phyloP scores from a whole-genome alignment of 306 rosid species.

The Quercus variabilis region DNA sequence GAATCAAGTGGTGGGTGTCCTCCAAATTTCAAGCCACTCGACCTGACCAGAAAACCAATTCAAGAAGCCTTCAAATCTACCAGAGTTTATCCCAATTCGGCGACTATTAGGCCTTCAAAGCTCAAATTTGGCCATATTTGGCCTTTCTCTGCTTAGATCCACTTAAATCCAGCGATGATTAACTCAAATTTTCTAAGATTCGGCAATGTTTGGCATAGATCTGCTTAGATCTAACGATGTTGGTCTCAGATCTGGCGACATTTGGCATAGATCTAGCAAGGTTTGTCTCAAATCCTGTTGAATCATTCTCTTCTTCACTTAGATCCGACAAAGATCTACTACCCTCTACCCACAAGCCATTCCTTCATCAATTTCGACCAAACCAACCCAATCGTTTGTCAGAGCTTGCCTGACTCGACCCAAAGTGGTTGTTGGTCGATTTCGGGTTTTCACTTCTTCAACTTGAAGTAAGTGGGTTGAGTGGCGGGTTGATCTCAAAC shows the following conservation, averaged over 20 bases:
- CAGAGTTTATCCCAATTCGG: no score
- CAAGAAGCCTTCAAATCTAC: no score
- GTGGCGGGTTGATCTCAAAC: no score
- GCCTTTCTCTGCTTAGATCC: no score
- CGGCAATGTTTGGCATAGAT: accelerated
- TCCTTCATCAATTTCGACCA: accelerated
- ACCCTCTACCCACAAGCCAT: no score
- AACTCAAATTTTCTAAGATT: no score
- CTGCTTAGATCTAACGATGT: accelerated
- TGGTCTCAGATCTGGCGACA: no score
- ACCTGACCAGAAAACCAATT: accelerated
- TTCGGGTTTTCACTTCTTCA: no score
- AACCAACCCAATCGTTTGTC: no score
- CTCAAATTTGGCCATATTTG: accelerated
- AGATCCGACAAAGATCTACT: accelerated
- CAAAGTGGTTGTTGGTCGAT: accelerated
- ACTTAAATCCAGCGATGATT: accelerated
- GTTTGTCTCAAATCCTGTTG: accelerated
- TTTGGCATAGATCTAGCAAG: no score
- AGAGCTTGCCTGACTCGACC: accelerated
- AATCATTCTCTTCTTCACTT: no score
- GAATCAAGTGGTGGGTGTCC: accelerated
- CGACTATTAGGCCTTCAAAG: no score
- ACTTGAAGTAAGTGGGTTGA: accelerated
- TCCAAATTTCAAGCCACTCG: accelerated